These are phyloP conservation scores for Sapria himalayana DNA, from an alignment of 345 rosid genomes.

Conservation along the genomic window DNA sequence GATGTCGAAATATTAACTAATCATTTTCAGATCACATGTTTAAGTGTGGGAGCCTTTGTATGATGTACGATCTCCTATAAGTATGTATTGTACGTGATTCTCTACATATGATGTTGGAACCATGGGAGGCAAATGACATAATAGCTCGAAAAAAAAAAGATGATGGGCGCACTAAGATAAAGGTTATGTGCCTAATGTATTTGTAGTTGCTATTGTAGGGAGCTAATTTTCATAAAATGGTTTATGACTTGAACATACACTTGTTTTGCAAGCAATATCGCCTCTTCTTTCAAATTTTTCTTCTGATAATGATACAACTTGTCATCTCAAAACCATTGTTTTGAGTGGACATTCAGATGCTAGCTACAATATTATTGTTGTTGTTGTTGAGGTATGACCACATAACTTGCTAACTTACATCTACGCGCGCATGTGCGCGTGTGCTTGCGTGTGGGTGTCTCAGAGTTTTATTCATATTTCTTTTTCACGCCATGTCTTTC, in stretches of 20 bases:
- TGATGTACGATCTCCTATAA: too few relatives aligned
- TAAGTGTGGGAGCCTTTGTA: too few relatives aligned
- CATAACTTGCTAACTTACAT: too few relatives aligned
- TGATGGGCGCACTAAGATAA: slow-evolving; percentile 13
- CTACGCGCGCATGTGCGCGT: too few relatives aligned
- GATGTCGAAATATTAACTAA: too few relatives aligned
- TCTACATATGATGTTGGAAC: slow-evolving; percentile 65
- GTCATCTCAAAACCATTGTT: slow-evolving; percentile 40
- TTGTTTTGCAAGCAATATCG: slow-evolving; percentile 46
- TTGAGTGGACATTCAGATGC: slow-evolving; percentile 35
- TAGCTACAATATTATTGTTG: slow-evolving; percentile 53
- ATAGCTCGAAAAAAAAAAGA: slow-evolving; percentile 10
- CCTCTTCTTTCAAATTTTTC: slow-evolving; percentile 28
- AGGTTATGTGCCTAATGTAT: slow-evolving; percentile 28
- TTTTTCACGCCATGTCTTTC: slow-evolving; percentile 40
- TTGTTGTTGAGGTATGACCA: slow-evolving; percentile 82
- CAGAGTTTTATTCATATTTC: slow-evolving; percentile 5
- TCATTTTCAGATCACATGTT: too few relatives aligned
- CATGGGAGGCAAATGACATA: slow-evolving; percentile 30
- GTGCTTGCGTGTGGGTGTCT: too few relatives aligned
- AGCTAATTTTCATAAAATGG: slow-evolving; percentile 72
- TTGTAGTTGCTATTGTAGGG: slow-evolving; percentile 56
- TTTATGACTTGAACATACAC: slow-evolving; percentile 88
- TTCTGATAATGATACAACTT: slow-evolving; percentile 17
- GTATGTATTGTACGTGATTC: slow-evolving; percentile 63